phyloP scores from a whole-genome alignment of 2,329 filamentous ascomycete species.

The Calycina marina region DNA sequence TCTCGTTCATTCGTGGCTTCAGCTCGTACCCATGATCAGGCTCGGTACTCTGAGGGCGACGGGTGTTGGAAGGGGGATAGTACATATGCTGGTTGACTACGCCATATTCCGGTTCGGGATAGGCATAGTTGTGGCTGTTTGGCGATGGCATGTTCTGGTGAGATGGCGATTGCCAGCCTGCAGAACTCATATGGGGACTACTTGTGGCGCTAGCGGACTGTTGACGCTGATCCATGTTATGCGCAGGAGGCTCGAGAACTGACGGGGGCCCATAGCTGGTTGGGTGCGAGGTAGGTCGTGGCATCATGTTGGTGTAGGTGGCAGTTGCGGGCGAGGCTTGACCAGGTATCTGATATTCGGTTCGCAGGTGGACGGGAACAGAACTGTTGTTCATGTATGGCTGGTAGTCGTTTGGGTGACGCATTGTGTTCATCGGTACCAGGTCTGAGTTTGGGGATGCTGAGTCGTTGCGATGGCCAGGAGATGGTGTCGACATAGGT shows the following conservation, averaged over 20 bases:
- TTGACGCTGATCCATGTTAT: constrained; percentile 60
- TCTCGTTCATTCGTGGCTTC: constrained; percentile 39
- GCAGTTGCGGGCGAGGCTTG: constrained; percentile 44
- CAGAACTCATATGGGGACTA: constrained; percentile 65
- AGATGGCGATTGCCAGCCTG: constrained; percentile 74
- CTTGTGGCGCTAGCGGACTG: constrained; percentile 53
- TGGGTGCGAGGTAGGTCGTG: constrained; percentile 78
- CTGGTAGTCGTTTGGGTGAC: constrained; percentile 40
- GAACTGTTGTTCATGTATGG: constrained; percentile 66
- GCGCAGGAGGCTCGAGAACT: constrained; percentile 56
- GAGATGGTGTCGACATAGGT: constrained; percentile 68
- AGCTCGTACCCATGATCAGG: constrained; percentile 50
- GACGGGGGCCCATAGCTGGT: constrained; percentile 68
- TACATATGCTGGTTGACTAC: constrained; percentile 51
- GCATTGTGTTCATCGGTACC: constrained; percentile 50
- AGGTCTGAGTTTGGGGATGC: constrained; percentile 69
- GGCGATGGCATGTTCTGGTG: constrained; percentile 50
- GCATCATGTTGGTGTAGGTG: constrained; percentile 35
- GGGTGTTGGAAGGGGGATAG: constrained; percentile 53
- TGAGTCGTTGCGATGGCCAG: constrained; percentile 62
- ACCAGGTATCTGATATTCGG: constrained; percentile 37
- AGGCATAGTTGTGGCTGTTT: constrained; percentile 53
- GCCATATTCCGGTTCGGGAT: constrained; percentile 69
- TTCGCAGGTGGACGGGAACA: constrained; percentile 69
- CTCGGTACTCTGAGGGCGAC: constrained; percentile 63